Base-by-base conservation (phyloP, 306 rosid species). In the Hippophae gyantsensis region DNA sequence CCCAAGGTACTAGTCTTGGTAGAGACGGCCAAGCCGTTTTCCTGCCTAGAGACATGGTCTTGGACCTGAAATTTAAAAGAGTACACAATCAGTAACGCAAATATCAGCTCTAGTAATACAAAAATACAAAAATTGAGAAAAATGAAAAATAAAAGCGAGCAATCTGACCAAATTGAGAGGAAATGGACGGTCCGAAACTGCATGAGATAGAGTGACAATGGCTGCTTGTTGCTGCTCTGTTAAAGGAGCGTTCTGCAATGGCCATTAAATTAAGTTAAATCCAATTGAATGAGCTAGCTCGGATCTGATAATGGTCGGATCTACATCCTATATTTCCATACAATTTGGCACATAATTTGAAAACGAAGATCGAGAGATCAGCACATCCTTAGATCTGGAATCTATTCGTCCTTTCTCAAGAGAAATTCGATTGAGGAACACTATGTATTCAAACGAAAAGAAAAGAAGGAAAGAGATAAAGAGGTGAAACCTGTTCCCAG, bases 141-240 rank as follows among this genome's bases (percentile, higher is more conserved):
- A 50, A 45, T 8, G 27, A 57, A 7, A 48, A 43, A 54, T 14
- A 6, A 55, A 40, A 43, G 52, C 9, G 41, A 32, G 49, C 18
- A 62, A 47, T 40, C 69, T 43, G 57, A 86, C 96, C 83, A 86
- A 60, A 70, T 86, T 86, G 70, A 59, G 76, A 45, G 97, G 99
- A 58, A 88, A 75, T 1, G 99, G 86, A 7, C 97, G 86, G 61
- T 92, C 99, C 7, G 97, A 67, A 69, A 92, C 80, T 13, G 86
- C 81, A 61, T 85, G 95, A 66, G 93, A 80, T 60, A 92, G 97
- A 3, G 74, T 66, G 0, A 63, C 51, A 42, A 86, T 74, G 47
- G 95, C 85, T 0, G 83, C 58, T 73, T 82, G 95, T 58, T 88
- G 99, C 13, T 82, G 89, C 74, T 86, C 97, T 10, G 93, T 64